Evolutionary conservation across 768 basidiomycete genomes (phyloP).

Genomic region (Russula olivacea): DNA sequence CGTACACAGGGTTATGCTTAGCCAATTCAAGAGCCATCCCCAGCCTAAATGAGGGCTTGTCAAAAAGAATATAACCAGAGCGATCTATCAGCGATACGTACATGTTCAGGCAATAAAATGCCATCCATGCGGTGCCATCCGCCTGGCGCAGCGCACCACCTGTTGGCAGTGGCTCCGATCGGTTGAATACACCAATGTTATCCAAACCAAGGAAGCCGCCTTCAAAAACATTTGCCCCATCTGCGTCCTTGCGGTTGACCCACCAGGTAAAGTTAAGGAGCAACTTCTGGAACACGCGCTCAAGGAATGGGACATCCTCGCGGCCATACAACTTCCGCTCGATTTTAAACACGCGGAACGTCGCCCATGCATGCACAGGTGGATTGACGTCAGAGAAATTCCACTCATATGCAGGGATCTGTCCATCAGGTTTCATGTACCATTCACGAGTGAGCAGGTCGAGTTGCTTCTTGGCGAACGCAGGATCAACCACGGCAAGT

Average conservation of each 20-base stretch:
- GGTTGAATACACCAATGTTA: conserved; percentile 97
- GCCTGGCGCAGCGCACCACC: conserved; percentile 93
- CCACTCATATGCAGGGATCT: conserved; percentile 99
- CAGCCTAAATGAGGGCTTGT: conserved; percentile 47
- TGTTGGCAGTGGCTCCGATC: conserved; percentile 93
- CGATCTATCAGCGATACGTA: conserved; percentile 33
- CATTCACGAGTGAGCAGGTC: conserved; percentile 95
- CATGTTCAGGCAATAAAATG: conserved; percentile 98
- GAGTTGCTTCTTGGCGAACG: conserved; percentile 96
- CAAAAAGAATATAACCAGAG: conserved; percentile 8
- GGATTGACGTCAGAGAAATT: conserved; percentile 98
- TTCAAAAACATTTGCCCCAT: conserved; percentile 94
- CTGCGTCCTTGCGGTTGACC: conserved; percentile 97
- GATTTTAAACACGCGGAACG: conserved; percentile 98
- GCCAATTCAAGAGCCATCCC: conserved; percentile 97
- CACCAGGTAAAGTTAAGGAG: conserved; percentile 98
- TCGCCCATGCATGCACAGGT: conserved; percentile 98
- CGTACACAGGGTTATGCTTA: conserved; percentile 95
- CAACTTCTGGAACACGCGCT: conserved; percentile 97
- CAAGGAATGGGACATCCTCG: conserved; percentile 88
- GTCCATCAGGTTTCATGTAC: conserved; percentile 99
- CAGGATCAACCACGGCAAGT: conserved; percentile 89
- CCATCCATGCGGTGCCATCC: conserved; percentile 99
- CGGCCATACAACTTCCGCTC: conserved; percentile 91
- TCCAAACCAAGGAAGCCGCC: conserved; percentile 97